Conservation (phyloP, 306 rosid genomes). For the Pyrus bretschneideri region DNA sequence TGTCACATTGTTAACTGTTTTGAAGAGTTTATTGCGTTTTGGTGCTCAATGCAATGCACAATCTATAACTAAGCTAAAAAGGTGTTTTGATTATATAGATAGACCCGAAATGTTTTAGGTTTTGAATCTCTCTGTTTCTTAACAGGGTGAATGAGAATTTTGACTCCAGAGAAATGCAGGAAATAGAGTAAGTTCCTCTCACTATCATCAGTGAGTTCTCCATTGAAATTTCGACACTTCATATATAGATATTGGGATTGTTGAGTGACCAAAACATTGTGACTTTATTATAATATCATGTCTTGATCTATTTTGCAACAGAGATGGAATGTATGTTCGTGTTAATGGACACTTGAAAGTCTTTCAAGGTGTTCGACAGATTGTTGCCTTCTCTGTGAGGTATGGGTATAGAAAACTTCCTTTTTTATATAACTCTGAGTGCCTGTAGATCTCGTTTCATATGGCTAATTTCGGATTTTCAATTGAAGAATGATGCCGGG, state of each 20-base stretch:
- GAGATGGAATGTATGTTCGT: conserved; percentile 58
- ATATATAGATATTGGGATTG: neutral
- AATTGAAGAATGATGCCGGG: neutral
- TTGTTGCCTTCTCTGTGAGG: conserved; percentile 85
- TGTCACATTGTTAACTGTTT: neutral
- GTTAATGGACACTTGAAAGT: conserved; percentile 75
- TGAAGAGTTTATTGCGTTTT: neutral
- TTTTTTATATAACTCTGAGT: neutral
- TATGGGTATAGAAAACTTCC: conserved; percentile 2
- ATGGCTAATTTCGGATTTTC: neutral
- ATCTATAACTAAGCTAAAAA: neutral
- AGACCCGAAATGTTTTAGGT: neutral
- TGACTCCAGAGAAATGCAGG: conserved; percentile 75
- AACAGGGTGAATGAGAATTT: conserved; percentile 66
- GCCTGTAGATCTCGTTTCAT: neutral
- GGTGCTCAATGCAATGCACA: neutral
- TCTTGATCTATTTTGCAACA: conserved; percentile 18
- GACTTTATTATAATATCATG: neutral
- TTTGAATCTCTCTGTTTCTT: neutral
- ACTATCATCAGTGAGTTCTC: neutral
- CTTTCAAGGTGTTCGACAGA: conserved; percentile 63
- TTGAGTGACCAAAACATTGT: neutral
- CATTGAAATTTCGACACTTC: neutral
- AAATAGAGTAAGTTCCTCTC: conserved; percentile 46
- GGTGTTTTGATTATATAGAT: neutral